phyloP scores from a whole-genome alignment of 179 eudicot genomes.

The Amaranthus tricolor region DNA sequence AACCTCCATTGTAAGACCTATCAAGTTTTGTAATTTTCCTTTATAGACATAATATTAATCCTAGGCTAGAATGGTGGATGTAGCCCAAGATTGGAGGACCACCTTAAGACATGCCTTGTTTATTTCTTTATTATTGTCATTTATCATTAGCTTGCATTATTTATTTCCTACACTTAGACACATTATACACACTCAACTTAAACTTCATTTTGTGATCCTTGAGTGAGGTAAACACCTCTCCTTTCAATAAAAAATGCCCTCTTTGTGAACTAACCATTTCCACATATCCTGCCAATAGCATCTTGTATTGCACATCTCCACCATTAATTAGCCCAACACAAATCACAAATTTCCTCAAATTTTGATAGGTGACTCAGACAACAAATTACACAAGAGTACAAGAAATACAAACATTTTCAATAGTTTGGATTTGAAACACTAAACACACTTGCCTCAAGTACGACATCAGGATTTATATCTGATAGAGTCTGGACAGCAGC shows the following conservation, averaged over 20 bases:
- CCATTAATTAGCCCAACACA: not conserved
- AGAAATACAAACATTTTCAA: not conserved
- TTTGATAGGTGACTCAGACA: not conserved
- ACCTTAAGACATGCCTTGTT: too few species aligned
- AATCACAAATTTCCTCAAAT: not conserved
- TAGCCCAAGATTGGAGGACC: too few species aligned
- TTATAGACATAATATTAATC: too few species aligned
- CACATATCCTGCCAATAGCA: not conserved
- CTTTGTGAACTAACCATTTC: not conserved
- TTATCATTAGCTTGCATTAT: too few species aligned
- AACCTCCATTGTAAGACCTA: too few species aligned
- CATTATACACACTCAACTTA: too few species aligned
- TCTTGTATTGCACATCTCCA: not conserved
- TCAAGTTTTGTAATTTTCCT: too few species aligned
- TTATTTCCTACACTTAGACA: too few species aligned
- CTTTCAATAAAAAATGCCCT: not conserved
- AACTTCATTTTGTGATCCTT: too few species aligned
- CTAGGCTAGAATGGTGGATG: too few species aligned
- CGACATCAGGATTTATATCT: conserved; percentile 96
- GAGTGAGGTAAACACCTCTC: too few species aligned
- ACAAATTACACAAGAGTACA: conserved; percentile 5
- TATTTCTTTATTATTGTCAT: too few species aligned
- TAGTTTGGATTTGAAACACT: not conserved
- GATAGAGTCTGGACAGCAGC: conserved; percentile 96
- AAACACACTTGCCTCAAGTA: conserved; percentile 67